A percentile compares a stretch with the other conserved stretches of the same genome.
phyloP scores from a whole-genome alignment of 768 basidiomycete genomes.

The Auriscalpium orientale region DNA sequence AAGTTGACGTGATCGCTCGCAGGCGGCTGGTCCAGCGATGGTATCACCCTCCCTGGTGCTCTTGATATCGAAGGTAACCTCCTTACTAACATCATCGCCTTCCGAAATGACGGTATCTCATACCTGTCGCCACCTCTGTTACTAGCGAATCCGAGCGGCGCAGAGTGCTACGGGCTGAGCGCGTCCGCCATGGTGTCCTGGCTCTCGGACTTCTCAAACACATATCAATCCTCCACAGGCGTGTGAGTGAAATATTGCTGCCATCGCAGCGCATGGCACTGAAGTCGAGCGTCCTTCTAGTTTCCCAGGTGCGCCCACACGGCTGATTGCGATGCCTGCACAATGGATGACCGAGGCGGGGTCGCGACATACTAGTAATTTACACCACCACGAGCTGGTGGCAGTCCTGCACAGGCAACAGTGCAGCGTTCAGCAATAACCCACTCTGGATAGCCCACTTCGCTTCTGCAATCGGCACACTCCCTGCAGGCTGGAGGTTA shows the following conservation, averaged over 20 bases:
- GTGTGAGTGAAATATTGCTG: conserved; percentile 26
- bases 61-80: conserved; percentile 54
- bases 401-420: conserved; percentile 58
- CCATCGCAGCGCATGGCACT: too few species aligned
- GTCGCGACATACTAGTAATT: conserved; percentile 38
- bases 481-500: conserved; percentile 53
- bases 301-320: conserved; percentile 28
- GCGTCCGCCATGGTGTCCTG: conserved; percentile 53
- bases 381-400: conserved; percentile 66
- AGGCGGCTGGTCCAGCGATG: conserved; percentile 50
- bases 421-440: conserved; percentile 39
- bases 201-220: conserved; percentile 54
- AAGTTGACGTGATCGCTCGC: not conserved
- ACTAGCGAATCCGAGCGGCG: conserved; percentile 44
- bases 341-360: not conserved
- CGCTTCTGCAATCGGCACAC: conserved; percentile 38
- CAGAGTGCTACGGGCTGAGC: conserved; percentile 47
- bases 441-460: conserved; percentile 59
- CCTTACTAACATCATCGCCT: not conserved
- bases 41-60: conserved; percentile 55
- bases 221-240: conserved; percentile 41
- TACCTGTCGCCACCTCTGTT: not conserved
- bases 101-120: not conserved
- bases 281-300: conserved; percentile 17
- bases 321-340: not conserved